Base-by-base conservation (phyloP, 1,284 basidiomycete species). In the Cronartium ribicola region DNA sequence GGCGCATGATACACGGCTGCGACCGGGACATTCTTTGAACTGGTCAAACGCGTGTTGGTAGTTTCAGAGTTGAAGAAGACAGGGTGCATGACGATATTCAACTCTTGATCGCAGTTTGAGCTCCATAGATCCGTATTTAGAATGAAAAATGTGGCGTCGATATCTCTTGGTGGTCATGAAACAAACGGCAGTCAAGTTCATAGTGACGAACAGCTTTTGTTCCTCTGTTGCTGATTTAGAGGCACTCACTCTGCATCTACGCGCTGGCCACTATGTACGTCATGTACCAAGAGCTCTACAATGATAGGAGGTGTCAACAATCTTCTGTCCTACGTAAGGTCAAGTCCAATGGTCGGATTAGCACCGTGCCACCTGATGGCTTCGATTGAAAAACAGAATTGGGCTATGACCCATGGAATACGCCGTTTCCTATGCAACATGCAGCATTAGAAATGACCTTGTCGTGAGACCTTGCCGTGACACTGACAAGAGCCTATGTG, bases 301-400 rank as follows among this genome's bases (percentile, higher is more conserved):
- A 95, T 91, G 20, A 91, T 90, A 0, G 92, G 91, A 64, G 92
- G 92, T 0, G 91, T 91, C 75, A 95, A 84, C 0, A 92, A 92
- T 75, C 92, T 85, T 76, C 92, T 89, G 85, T 95, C 92, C 91
- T 94, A 78, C 68, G 48, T 57, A 8, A 5, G 40, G 57, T 51
- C 5, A 11, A 17, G 46, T 64, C 39, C 5, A 37, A 5, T 44
- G 6, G 51, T 41, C 17, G 2, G 8, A 29, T 5, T 8, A 37
- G 20, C 29, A 17, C 59, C 5, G 60, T 36, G 22, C 36, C 2
- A 36, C 36, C 6, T 2, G n/a, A 60, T 22, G 1, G 44, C 20
- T 61, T n/a, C 20, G 36, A 20, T 14, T 17, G 3, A 6, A 37
- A 55, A 11, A 22, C 4, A 7, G 20, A 41, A 55, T 41, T 4